Evolutionary conservation across 2,329 filamentous ascomycete genomes (phyloP), one percentile per base, ranked within the genome.

Genomic region (Phaeosphaeriaceae sp.): DNA sequence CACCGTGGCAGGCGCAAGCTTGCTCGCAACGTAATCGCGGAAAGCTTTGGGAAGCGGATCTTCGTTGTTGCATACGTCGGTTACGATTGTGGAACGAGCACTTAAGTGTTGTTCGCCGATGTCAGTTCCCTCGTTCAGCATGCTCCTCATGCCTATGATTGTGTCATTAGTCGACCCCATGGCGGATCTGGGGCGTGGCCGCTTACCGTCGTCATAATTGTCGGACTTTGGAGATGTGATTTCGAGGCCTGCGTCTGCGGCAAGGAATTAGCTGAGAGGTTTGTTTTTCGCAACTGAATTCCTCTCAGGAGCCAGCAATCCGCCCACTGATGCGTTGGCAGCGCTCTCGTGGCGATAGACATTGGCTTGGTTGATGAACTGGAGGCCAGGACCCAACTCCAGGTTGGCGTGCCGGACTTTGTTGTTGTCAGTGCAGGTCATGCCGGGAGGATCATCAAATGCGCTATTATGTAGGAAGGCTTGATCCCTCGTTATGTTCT

Each of bases 1-100:
- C 3, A 36, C 33, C 3, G 48, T 24, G 1, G 48, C 48, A 22
- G 53, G 33, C 1, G 53, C 51, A 21, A 60, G 58, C 57, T 65
- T 58, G 48, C 50, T 58, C 2, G 49, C 51, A 11, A 65, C 33
- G 19, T 61, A 65, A 27, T 59, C 57, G 13, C 54, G 57, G 11
- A 61, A 61, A 53, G 6, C 51, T 36, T 4, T 45, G 41, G 13
- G 46, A 1, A 59, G 27, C 0, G 41, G 31, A 3, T 53, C 52
- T 2, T 54, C 13, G 19, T 44, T 20, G 22, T 57, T 47, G 33
- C 59, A 56, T 10, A 54, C 54, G 19, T 62, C 53, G 15, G 13
- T 46, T 10, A 46, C 22, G 11, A 41, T 20, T 7, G 54, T 56
- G 17, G 53, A 51, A 41, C 40, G 7, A 31, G 9, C 19, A 20